These are phyloP conservation scores for Gossypium schwendimanii DNA, from an alignment of 441 rosid species.

Conservation along the genomic window DNA sequence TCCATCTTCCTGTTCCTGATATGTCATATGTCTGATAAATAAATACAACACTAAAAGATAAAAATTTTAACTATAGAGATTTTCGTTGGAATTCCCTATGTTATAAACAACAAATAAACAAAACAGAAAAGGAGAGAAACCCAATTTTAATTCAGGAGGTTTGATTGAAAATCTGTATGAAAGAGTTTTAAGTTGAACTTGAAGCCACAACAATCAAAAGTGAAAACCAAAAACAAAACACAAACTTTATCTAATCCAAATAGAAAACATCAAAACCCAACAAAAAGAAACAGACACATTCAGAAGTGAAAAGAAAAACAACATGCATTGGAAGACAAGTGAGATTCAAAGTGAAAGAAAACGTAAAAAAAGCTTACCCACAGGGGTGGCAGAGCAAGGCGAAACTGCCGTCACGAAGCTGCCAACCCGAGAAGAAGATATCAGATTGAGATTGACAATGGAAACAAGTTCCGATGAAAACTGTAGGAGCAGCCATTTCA, in stretches of 20 bases:
- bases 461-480: slow-evolving; percentile 11
- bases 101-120: not conserved
- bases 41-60: not conserved
- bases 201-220: not conserved
- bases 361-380: slow-evolving; percentile 18
- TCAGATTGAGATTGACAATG: slow-evolving; percentile 14
- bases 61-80: not conserved
- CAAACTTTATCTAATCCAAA: not conserved
- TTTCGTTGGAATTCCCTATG: not conserved
- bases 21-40: not conserved
- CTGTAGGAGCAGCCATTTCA: slow-evolving; percentile 11
- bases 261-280: not conserved
- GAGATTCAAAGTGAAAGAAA: not conserved
- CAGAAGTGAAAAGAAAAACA: not conserved
- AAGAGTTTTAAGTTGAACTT: not conserved
- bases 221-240: not conserved
- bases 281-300: not conserved
- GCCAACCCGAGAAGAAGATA: slow-evolving; percentile 20
- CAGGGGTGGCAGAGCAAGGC: slow-evolving; percentile 28
- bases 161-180: not conserved
- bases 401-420: slow-evolving; percentile 7
- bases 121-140: not conserved
- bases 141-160: not conserved
- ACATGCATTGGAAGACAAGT: not conserved
- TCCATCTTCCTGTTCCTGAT: not conserved